These are phyloP conservation scores for Betula pendula DNA, from an alignment of 306 rosid genomes.

Conservation along the genomic window DNA sequence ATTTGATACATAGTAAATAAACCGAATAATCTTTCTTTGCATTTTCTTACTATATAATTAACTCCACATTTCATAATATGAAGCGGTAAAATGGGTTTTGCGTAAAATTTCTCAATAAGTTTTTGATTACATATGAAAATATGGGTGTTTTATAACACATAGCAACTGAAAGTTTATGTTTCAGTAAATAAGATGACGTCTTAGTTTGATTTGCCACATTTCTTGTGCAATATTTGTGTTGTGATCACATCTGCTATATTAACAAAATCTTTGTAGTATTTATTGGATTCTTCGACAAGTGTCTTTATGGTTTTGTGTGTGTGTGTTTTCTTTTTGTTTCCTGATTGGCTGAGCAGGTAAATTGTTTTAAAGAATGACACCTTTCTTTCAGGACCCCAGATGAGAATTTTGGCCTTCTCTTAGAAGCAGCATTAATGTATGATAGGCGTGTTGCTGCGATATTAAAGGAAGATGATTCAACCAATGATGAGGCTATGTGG, in stretches of 20 bases:
- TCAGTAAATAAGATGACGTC: not conserved
- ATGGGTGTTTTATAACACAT: not conserved
- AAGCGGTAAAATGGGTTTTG: no score
- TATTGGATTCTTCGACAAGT: not conserved
- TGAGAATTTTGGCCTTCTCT: conserved; percentile 88
- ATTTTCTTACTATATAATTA: no score
- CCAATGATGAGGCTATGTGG: conserved; percentile 71
- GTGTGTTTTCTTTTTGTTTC: not conserved
- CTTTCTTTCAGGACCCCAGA: conserved; percentile 74
- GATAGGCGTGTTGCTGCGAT: conserved; percentile 96
- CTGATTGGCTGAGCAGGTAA: conserved; percentile 13
- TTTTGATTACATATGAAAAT: not conserved
- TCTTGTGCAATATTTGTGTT: not conserved
- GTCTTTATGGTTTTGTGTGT: not conserved
- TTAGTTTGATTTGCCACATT: not conserved
- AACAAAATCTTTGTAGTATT: not conserved
- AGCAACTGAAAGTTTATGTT: not conserved
- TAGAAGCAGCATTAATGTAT: conserved; percentile 98
- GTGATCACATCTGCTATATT: not conserved
- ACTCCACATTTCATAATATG: no score
- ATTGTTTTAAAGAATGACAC: conserved; percentile 22
- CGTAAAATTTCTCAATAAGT: not conserved
- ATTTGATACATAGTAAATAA: no score
- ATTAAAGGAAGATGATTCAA: conserved; percentile 79
- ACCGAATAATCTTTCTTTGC: no score